These are phyloP conservation scores for Talaromyces ruber DNA, from an alignment of 495 filamentous ascomycete genomes.

Conservation along the genomic window DNA sequence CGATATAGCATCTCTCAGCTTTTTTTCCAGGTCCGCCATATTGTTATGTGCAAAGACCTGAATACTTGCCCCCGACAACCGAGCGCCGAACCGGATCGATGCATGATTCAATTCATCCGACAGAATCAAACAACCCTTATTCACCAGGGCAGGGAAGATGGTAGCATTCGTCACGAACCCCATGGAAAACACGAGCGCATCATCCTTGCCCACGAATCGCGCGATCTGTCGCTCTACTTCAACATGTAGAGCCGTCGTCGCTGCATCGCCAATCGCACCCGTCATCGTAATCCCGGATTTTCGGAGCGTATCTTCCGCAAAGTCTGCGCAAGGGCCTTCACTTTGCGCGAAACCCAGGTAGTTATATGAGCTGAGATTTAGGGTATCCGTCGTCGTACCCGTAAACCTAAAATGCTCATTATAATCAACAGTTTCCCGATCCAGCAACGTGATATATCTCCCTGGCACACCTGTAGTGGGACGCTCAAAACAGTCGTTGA, in stretches of 20 bases:
- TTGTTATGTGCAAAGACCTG: conserved; percentile 86
- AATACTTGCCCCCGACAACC: conserved; percentile 79
- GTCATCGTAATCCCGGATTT: conserved; percentile 65
- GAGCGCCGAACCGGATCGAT: conserved; percentile 80
- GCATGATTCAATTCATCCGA: conserved; percentile 90
- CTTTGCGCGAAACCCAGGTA: conserved; percentile 92
- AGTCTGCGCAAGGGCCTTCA: conserved; percentile 81
- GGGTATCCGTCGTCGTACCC: conserved; percentile 72
- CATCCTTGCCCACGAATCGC: conserved; percentile 75
- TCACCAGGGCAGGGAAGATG: conserved; percentile 72
- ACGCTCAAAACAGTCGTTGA: conserved; percentile 83
- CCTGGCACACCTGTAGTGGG: conserved; percentile 84
- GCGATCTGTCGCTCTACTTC: conserved; percentile 80
- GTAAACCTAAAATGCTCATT: conserved; percentile 69
- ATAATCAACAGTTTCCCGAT: conserved; percentile 68
- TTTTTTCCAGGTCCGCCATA: conserved; percentile 66
- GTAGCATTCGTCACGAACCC: conserved; percentile 83
- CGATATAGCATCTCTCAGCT: conserved; percentile 71
- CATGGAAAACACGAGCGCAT: conserved; percentile 88
- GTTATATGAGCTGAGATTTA: conserved; percentile 93
- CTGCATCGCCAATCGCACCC: conserved; percentile 63
- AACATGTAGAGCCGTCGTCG: conserved; percentile 64
- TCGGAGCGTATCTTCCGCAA: conserved; percentile 67
- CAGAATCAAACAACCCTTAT: conserved; percentile 77
- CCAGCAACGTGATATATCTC: conserved; percentile 72